A percentile compares a stretch with the other conserved stretches of the same genome.
Evolutionary conservation across 1,284 basidiomycete genomes (phyloP).

Genomic region (Cryptococcus floricola): DNA sequence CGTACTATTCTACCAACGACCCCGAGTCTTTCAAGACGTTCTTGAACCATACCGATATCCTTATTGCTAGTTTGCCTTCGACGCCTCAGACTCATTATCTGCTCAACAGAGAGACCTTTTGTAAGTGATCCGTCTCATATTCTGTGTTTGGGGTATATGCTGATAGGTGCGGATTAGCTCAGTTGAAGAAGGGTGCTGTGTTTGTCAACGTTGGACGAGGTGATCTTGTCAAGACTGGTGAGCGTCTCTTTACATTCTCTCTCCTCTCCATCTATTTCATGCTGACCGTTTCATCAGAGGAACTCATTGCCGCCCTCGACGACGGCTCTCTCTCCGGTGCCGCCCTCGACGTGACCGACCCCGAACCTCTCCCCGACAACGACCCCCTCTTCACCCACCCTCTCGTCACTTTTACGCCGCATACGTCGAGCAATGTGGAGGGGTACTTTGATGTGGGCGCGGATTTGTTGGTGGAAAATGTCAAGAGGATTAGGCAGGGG

Average conservation of each 20-base stretch:
- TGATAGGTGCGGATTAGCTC: conserved; percentile 4
- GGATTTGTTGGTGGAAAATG: conserved; percentile 30
- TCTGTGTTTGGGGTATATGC: too few species aligned
- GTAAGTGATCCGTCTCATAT: conserved; percentile 11
- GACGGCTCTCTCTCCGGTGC: conserved; percentile 29
- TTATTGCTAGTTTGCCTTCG: conserved; percentile 41
- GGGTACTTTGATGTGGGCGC: conserved; percentile 27
- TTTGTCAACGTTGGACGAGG: conserved; percentile 48
- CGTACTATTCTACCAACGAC: conserved; percentile 37
- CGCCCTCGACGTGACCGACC: conserved; percentile 40
- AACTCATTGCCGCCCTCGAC: conserved; percentile 27
- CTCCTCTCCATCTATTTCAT: conserved; percentile 10
- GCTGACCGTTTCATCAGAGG: conserved; percentile 10
- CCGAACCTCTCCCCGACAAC: conserved; percentile 33
- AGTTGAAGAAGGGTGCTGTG: conserved; percentile 32
- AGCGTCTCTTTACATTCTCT: conserved; percentile 4
- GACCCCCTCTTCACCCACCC: conserved; percentile 35
- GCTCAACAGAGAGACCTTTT: conserved; percentile 26
- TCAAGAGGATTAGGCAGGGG: conserved; percentile 27
- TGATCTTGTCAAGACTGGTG: conserved; percentile 34
- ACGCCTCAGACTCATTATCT: conserved; percentile 34
- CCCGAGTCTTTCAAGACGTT: conserved; percentile 30
- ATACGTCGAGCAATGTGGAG: conserved; percentile 25
- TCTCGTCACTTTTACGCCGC: conserved; percentile 28
- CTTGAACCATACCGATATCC: conserved; percentile 30